These are phyloP conservation scores for Uncinocarpus reesii DNA, from an alignment of 2,329 filamentous ascomycete genomes.

Conservation along the genomic window DNA sequence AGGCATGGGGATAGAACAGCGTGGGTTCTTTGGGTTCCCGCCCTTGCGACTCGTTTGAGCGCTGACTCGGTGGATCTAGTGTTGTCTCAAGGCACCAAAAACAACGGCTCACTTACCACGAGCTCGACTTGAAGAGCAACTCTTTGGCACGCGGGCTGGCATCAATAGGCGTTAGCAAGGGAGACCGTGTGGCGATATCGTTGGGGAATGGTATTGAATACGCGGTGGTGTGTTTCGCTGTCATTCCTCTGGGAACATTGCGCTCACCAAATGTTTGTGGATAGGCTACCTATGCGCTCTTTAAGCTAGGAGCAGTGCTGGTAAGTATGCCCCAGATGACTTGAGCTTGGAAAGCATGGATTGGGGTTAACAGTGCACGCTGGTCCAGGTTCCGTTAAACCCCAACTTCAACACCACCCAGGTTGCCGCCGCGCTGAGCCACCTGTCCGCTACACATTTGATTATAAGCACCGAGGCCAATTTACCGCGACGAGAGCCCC, in stretches of 20 bases:
- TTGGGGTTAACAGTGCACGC: not conserved
- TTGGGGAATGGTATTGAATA: constrained; percentile 79
- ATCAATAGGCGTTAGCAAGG: constrained; percentile 63
- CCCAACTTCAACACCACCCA: constrained; percentile 75
- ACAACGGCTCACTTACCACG: constrained; percentile 58
- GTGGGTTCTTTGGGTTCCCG: constrained; percentile 30
- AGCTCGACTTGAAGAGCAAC: constrained; percentile 67
- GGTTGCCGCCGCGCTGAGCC: constrained; percentile 64
- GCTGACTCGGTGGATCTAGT: constrained; percentile 25
- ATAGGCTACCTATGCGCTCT: constrained; percentile 66
- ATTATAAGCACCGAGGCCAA: constrained; percentile 84
- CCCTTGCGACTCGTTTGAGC: not conserved
- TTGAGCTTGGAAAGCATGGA: not conserved
- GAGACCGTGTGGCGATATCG: constrained; percentile 74
- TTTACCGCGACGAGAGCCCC: constrained; percentile 54
- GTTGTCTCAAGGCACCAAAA: constrained; percentile 54
- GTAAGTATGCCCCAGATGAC: constrained; percentile 34
- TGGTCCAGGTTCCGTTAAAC: constrained; percentile 67
- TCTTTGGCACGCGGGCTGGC: constrained; percentile 60
- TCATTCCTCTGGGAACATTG: not conserved
- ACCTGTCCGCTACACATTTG: constrained; percentile 62
- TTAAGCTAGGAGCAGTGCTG: constrained; percentile 86
- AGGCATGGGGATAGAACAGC: constrained; percentile 41
- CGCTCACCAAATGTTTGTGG: constrained; percentile 10
- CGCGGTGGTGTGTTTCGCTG: constrained; percentile 49